Percentiles rank a stretch among this genome's conserved stretches.
Conservation (phyloP, 2,329 filamentous ascomycete genomes). For the Microsporum audouinii region DNA sequence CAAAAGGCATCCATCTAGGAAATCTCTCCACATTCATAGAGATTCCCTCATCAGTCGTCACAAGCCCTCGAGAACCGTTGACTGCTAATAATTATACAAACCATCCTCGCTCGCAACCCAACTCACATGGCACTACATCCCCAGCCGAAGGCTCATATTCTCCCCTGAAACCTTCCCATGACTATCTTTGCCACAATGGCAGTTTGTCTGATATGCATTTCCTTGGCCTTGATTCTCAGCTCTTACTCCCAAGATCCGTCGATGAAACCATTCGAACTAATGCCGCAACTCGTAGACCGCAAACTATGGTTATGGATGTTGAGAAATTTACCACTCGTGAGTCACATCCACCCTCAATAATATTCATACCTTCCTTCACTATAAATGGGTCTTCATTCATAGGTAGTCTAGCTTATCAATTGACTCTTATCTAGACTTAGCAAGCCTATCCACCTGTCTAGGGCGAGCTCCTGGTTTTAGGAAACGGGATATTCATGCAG, state of each 20-base stretch:
- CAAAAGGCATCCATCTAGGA: slow-evolving; percentile 23
- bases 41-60: slow-evolving; percentile 12
- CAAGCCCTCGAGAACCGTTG: neutral
- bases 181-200: neutral
- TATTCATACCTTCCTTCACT: neutral
- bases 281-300: neutral
- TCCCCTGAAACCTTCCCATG: neutral
- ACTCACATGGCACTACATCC: neutral
- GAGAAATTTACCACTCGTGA: slow-evolving; percentile 22
- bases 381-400: neutral
- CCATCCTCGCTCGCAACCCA: neutral
- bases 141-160: neutral
- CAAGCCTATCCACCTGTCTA: slow-evolving; percentile 21
- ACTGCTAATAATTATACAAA: neutral
- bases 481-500: slow-evolving; percentile 23
- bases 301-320: slow-evolving; percentile 16
- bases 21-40: slow-evolving; percentile 22
- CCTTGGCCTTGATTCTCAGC: slow-evolving; percentile 2
- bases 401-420: neutral
- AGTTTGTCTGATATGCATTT: slow-evolving; percentile 1
- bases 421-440: slow-evolving; percentile 15
- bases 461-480: slow-evolving; percentile 27
- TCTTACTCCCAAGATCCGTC: neutral
- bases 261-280: neutral
- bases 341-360: slow-evolving; percentile 6